A percentile compares a stretch with the other conserved stretches of the same genome.
phyloP scores from a whole-genome alignment of 805 yeast species.

The Saccharomycopsis schoenii region DNA sequence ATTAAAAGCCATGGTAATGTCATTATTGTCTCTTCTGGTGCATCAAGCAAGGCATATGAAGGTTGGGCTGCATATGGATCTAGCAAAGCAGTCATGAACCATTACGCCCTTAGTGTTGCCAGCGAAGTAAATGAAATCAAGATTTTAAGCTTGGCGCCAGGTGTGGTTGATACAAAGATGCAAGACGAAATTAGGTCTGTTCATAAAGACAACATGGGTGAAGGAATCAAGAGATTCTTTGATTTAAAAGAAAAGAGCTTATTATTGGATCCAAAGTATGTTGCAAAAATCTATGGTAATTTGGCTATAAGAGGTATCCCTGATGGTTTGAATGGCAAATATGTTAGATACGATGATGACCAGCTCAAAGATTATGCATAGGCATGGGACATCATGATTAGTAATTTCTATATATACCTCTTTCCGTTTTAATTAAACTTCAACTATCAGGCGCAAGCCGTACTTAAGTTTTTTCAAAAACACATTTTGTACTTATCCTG shows the following conservation, averaged over 20 bases:
- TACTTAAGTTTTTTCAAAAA: no score
- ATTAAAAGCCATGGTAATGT: slow-evolving; percentile 46
- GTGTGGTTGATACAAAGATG: slow-evolving; percentile 90
- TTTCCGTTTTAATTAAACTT: background rate
- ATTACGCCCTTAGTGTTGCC: slow-evolving; percentile 56
- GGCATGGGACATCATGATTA: background rate
- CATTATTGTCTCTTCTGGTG: slow-evolving; percentile 86
- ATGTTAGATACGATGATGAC: slow-evolving; percentile 48
- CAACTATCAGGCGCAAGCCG: background rate
- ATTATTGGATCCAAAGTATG: slow-evolving; percentile 59
- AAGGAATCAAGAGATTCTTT: slow-evolving; percentile 49
- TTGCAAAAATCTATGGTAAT: slow-evolving; percentile 61
- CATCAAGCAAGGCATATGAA: slow-evolving; percentile 49
- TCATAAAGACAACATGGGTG: slow-evolving; percentile 50
- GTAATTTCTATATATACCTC: background rate
- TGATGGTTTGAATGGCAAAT: slow-evolving; percentile 51
- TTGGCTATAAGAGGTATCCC: slow-evolving; percentile 55
- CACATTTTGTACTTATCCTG: no score
- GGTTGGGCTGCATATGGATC: slow-evolving; percentile 93
- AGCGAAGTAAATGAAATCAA: slow-evolving; percentile 54
- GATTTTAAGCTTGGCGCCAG: slow-evolving; percentile 78
- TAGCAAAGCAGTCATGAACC: slow-evolving; percentile 86
- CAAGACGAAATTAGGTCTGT: slow-evolving; percentile 62
- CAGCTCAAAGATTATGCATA: slow-evolving; percentile 1
- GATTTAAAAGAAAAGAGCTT: slow-evolving; percentile 48